phyloP scores from a whole-genome alignment of 2,329 filamentous ascomycete species.

The Colletotrichum sp. region DNA sequence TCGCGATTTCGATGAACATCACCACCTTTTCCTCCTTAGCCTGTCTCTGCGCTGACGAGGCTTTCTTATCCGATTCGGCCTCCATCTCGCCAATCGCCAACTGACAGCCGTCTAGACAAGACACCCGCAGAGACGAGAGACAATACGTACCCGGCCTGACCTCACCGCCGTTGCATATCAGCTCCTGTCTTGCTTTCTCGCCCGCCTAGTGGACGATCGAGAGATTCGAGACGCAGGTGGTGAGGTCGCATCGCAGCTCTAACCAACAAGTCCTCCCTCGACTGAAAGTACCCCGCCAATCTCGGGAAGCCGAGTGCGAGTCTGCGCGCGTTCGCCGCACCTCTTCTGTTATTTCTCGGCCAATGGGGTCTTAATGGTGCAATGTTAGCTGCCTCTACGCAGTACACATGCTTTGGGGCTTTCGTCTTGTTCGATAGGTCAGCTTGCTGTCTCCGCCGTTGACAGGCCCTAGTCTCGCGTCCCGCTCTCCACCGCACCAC shows the following conservation, averaged over 20 bases:
- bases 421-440: background rate
- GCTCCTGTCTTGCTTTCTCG: background rate
- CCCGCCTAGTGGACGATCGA: background rate
- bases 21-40: background rate
- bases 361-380: background rate
- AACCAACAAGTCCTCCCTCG: background rate
- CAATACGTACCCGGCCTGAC: background rate
- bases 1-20: background rate
- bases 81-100: background rate
- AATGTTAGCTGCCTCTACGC: background rate
- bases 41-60: background rate
- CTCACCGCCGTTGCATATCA: conserved; percentile 15
- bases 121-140: background rate
- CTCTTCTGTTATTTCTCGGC: background rate
- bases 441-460: background rate
- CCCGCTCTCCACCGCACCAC: background rate
- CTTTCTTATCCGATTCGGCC: background rate
- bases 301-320: background rate
- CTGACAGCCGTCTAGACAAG: background rate
- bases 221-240: background rate
- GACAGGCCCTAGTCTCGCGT: background rate
- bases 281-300: background rate
- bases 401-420: background rate
- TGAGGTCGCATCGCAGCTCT: background rate
- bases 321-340: background rate